These are phyloP conservation scores for Candida ascalaphidarum DNA, from an alignment of 805 yeast species.

Conservation along the genomic window DNA sequence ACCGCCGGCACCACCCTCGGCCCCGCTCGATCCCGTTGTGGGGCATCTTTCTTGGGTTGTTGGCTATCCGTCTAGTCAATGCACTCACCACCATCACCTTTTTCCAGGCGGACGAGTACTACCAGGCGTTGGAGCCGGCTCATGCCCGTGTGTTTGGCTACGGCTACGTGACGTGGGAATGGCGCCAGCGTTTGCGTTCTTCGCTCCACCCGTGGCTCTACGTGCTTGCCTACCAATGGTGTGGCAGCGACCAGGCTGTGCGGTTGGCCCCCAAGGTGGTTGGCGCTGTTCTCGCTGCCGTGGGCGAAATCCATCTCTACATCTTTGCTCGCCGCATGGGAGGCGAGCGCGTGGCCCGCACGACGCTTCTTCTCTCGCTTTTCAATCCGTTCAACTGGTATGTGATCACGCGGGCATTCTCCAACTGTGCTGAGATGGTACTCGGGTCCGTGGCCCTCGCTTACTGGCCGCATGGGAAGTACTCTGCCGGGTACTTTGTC, in stretches of 20 bases:
- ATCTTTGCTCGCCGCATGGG: slow-evolving; percentile 34
- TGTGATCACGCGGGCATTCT: slow-evolving; percentile 72
- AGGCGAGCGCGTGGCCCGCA: slow-evolving; percentile 24
- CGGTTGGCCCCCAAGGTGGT: slow-evolving; percentile 52
- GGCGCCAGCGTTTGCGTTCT: slow-evolving; percentile 70
- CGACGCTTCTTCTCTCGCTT: slow-evolving; percentile 43
- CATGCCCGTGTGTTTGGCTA: slow-evolving; percentile 65
- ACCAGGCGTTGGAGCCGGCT: slow-evolving; percentile 91
- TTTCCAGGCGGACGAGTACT: slow-evolving; percentile 95
- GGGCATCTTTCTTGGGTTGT: slow-evolving; percentile 3
- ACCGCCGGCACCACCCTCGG: too few species aligned
- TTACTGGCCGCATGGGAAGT: slow-evolving; percentile 48
- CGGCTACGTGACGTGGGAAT: slow-evolving; percentile 93
- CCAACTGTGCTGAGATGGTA: slow-evolving; percentile 73
- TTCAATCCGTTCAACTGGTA: slow-evolving; percentile 77
- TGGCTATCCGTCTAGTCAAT: slow-evolving; percentile 48
- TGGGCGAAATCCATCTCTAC: slow-evolving; percentile 59
- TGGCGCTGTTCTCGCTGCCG: slow-evolving; percentile 62
- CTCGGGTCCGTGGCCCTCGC: slow-evolving; percentile 59
- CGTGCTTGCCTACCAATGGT: slow-evolving; percentile 27
- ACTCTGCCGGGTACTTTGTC: slow-evolving; percentile 10
- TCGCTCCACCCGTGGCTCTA: slow-evolving; percentile 74
- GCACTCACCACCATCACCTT: slow-evolving; percentile 60
- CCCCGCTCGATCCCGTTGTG: neutral
- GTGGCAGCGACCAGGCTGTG: slow-evolving; percentile 25